Evolutionary conservation across 495 filamentous ascomycete genomes (phyloP), one percentile per base, ranked within the genome.

Genomic region (Trichocladium antarcticum): DNA sequence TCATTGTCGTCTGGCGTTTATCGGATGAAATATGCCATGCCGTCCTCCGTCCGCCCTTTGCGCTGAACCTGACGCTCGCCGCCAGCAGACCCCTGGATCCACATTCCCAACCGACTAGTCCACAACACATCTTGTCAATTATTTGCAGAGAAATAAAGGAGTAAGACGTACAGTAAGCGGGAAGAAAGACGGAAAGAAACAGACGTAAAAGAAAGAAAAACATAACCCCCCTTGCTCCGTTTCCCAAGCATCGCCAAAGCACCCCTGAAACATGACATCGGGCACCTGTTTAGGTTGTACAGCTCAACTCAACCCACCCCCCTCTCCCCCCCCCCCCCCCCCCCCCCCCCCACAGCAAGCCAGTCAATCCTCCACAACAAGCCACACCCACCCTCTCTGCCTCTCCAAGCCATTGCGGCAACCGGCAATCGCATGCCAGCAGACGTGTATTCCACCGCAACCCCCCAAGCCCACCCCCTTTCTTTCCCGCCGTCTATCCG

Each of bases 191-290:
- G 42, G 37, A 15, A 20, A n/a, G 22, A 4, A 44, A 10, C 37
- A 37, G 19, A 40, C 39, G 40, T 37, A 53, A 43, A 37, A 53
- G 39, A 49, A 45, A 47, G n/a, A 41, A 41, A 40, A 6, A 37
- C 20, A 36, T 39, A 37, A 46, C 42, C 44, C 48, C 42, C 41
- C 42, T 50, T 50, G 48, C 40, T 45, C 42, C 40, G 41, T 50
- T 43, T 50, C 40, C 48, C 40, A 39, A 32, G 31, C 31, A 10
- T 32, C 31, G 31, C 31, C 31, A 38, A 22, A 37, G 6, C 36
- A 5, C 2, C n/a, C 20, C 1, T 42, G 9, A 21, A 21, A 44
- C 40, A 41, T 28, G 27, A 29, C 41, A 31, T 37, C 15, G 22
- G 31, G 29, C 42, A 24, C 15, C 42, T 22, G 36, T n/a, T 8